Base-by-base conservation (phyloP, 306 rosid species). In the Fagus sylvatica region DNA sequence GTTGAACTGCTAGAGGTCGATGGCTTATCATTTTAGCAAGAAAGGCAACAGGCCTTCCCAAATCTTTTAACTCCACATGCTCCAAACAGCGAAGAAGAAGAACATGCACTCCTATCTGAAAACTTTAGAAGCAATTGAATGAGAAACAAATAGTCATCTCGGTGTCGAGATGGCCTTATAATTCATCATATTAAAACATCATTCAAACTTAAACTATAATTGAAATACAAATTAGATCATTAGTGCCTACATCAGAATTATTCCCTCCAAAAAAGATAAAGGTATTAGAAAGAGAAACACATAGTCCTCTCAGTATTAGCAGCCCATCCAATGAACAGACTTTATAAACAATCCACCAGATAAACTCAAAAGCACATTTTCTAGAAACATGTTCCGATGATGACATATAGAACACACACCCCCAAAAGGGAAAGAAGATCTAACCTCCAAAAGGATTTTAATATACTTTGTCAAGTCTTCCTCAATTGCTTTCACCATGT, bases 1-100 rank as follows among this genome's bases (percentile, higher is more conserved):
- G 90, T 86, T 95, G 93, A 82, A 86, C 55, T 48, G 98, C 98
- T 69, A 95, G 76, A 81, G 93, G 97, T 72, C 90, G 93, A 53
- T 93, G 88, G 76, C 76, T 80, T 40, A 89, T 89, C 96, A 95
- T 88, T 87, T 95, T 95, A 37, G 99, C 99, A 17, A 95, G 90
- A 79, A 92, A 95, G 71, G 99, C 99, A 73, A 93, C 93, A 2
- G 99, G 93, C 80, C 90, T 89, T 33, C 96, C 96, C 72, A 88
- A 77, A 73, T 93, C 93, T 74, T 80, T 88, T 72, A 84, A 78
- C 73, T 93, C 98, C 84, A 87, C 73, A 82, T 81, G 87, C 46
- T 89, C 97, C 82, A 91, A 82, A 82, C 99, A 89, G 60, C 87
- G 85, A 77, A 95, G 89, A 69, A 93, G 75, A 77, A 84, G 79